Conservation (phyloP, 805 yeast species). For the Deakozyma indianensis region DNA sequence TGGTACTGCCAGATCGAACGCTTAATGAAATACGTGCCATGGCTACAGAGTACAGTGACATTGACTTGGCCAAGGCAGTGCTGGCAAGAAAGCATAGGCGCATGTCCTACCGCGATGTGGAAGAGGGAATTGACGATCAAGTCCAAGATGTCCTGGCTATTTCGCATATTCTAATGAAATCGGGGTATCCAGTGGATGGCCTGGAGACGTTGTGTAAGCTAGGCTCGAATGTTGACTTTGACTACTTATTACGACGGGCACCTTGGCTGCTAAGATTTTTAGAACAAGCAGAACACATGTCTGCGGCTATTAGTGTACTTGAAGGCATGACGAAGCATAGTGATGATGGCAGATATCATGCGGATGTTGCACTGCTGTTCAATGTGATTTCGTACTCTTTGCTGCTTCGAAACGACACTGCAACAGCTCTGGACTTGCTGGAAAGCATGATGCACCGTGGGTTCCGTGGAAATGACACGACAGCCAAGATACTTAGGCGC, state of each 20-base stretch:
- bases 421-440: neutral
- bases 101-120: neutral
- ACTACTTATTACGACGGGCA: neutral
- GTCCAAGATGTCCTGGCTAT: neutral
- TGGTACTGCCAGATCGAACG: neutral
- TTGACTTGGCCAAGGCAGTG: slow-evolving; percentile 1
- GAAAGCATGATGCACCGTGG: neutral
- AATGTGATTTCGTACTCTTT: neutral
- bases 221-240: neutral
- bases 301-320: neutral
- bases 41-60: neutral
- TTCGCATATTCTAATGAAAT: neutral
- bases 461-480: neutral
- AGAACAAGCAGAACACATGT: neutral
- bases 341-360: neutral
- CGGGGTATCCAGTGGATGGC: neutral
- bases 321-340: neutral
- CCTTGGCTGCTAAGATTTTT: neutral
- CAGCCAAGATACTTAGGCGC: neutral
- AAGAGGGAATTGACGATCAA: neutral
- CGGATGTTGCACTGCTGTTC: neutral
- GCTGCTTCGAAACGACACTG: neutral
- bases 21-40: neutral
- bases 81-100: neutral
- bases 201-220: neutral